Conservation (phyloP, 768 basidiomycete species). For the Xerocomus spinulosus region DNA sequence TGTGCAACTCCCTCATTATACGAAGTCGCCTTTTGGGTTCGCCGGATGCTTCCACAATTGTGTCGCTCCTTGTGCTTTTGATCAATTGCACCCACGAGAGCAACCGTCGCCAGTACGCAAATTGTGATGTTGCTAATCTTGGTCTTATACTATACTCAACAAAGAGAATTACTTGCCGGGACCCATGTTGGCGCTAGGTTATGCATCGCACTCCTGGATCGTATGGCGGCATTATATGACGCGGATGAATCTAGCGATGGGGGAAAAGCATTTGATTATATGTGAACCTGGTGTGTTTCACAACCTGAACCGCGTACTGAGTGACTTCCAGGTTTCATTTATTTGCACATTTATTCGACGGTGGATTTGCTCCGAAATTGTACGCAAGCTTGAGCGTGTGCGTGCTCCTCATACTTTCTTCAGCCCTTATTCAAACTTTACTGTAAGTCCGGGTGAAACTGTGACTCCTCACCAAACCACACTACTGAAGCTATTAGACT, state of each 20-base stretch:
- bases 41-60: slow-evolving; percentile 55
- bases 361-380: slow-evolving; percentile 52
- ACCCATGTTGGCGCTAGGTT: slow-evolving; percentile 58
- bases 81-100: slow-evolving; percentile 65
- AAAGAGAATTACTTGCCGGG: slow-evolving; percentile 47
- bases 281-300: slow-evolving; percentile 39
- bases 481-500: slow-evolving; percentile 84
- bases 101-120: slow-evolving; percentile 50
- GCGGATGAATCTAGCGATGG: slow-evolving; percentile 59
- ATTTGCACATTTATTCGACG: slow-evolving; percentile 59
- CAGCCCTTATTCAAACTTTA: neutral
- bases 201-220: slow-evolving; percentile 64
- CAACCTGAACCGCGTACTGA: slow-evolving; percentile 7
- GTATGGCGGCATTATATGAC: slow-evolving; percentile 67
- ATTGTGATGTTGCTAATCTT: slow-evolving; percentile 5
- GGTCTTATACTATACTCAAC: slow-evolving; percentile 1
- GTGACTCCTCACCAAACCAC: slow-evolving; percentile 83
- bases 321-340: slow-evolving; percentile 52
- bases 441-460: slow-evolving; percentile 56
- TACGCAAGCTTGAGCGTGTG: slow-evolving; percentile 62
- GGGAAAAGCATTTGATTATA: slow-evolving; percentile 70
- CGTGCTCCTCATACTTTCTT: slow-evolving; percentile 19
- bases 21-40: slow-evolving; percentile 58
- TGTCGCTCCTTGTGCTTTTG: slow-evolving; percentile 65
- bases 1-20: slow-evolving; percentile 3